Evolutionary conservation across 108 stramenopile genomes (phyloP).

Genomic region (Seminavis robusta): DNA sequence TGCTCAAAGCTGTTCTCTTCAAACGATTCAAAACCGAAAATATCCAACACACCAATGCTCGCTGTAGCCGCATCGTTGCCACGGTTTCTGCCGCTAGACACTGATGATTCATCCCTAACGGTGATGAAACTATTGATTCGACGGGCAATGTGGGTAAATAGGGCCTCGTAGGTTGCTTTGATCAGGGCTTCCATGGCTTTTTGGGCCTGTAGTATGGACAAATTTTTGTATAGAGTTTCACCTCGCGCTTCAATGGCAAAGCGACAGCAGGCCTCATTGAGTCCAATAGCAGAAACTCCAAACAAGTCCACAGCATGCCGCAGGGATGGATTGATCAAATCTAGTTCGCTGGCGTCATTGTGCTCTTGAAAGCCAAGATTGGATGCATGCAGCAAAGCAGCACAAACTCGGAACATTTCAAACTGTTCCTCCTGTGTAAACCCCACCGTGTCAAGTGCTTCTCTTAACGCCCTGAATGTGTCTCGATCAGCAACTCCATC

Average conservation of each 20-base stretch:
- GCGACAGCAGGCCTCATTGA: conserved; percentile 63
- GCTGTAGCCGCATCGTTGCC: conserved; percentile 18
- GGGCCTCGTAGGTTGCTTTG: conserved; percentile 87
- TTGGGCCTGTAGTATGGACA: conserved; percentile 51
- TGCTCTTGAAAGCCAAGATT: conserved; percentile 57
- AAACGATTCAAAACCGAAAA: conserved; percentile 97
- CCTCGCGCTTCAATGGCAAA: conserved; percentile 78
- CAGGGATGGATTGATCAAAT: conserved; percentile 40
- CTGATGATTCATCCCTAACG: conserved; percentile 1
- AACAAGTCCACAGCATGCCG: conserved; percentile 49
- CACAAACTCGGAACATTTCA: conserved; percentile 35
- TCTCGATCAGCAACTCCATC: conserved; percentile 76
- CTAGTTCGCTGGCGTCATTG: conserved; percentile 37
- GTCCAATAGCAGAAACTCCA: conserved; percentile 57
- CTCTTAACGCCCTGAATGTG: conserved; percentile 57
- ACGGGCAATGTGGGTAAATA: conserved; percentile 78
- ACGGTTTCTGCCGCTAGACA: conserved; percentile 12
- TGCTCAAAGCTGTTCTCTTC: conserved; percentile 89
- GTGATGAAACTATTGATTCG: conserved; percentile 77
- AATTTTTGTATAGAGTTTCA: conserved; percentile 71
- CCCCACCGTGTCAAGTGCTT: conserved; percentile 71
- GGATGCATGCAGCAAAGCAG: conserved; percentile 68
- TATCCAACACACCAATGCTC: conserved; percentile 94
- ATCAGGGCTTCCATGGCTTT: conserved; percentile 89
- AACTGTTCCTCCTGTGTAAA: conserved; percentile 38